These are phyloP conservation scores for Alternaria rosae DNA, from an alignment of 2,329 filamentous ascomycete genomes.

Conservation along the genomic window DNA sequence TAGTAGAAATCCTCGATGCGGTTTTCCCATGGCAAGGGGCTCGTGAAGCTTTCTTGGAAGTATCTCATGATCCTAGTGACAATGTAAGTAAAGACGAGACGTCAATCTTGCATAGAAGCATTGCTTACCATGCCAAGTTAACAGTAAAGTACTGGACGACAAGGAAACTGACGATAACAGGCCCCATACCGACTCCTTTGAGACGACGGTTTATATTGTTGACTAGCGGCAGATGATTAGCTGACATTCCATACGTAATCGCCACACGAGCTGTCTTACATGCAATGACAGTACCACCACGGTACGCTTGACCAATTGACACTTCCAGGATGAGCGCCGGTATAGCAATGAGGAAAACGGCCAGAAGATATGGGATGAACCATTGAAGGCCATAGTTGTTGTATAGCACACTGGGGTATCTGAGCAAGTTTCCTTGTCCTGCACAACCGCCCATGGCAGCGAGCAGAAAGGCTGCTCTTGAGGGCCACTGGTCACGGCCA, in stretches of 20 bases:
- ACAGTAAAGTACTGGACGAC: constrained; percentile 66
- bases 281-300: constrained; percentile 63
- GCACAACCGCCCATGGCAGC: constrained; percentile 67
- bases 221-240: constrained; percentile 16
- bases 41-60: constrained; percentile 64
- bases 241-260: neutral
- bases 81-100: neutral
- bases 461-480: constrained; percentile 62
- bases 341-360: constrained; percentile 64
- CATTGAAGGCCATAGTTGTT: constrained; percentile 68
- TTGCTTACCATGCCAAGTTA: constrained; percentile 57
- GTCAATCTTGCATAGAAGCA: neutral
- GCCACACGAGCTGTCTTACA: constrained; percentile 29
- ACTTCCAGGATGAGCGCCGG: constrained; percentile 65
- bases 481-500: constrained; percentile 63
- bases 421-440: constrained; percentile 65
- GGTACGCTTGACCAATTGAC: constrained; percentile 61
- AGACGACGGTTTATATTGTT: constrained; percentile 61
- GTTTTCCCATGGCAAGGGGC: constrained; percentile 62
- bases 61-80: constrained; percentile 61
- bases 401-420: constrained; percentile 66
- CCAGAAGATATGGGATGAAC: constrained; percentile 66
- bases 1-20: constrained; percentile 62
- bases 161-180: constrained; percentile 59
- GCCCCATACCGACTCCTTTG: constrained; percentile 62